Evolutionary conservation across 2,329 filamentous ascomycete species (phyloP), one percentile per base, ranked within the genome.

Genomic region (Pseudogymnoascus sp.): DNA sequence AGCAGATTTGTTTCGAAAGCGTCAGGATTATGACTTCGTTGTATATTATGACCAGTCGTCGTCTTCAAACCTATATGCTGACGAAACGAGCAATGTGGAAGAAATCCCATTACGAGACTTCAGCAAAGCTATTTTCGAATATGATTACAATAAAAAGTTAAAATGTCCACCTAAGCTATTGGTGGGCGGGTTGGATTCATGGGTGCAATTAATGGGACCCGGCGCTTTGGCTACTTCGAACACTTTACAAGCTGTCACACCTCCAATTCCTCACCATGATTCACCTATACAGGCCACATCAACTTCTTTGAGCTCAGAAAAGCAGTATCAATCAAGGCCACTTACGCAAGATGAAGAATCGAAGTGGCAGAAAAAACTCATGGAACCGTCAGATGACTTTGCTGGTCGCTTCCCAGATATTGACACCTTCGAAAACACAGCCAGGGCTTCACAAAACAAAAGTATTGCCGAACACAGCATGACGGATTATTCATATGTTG

Each of bases 41-140:
- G 90, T 99, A 0, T 95, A 96, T 70, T 96, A 97, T 73, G 92
- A 99, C 73, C 83, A 93, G 68, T 66, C 81, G 73, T 80, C 90
- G 31, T 68, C 57, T 16, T 68, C 60, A 66, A 18, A 75, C 71
- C 62, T 67, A 66, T 68, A 65, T 64, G 67, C 63, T 70, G 69
- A 69, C 75, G 75, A 72, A 81, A 75, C 74, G 77, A 70, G 71
- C 76, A 23, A 75, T 73, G 60, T 76, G 73, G 39, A 78, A 76
- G 16, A 79, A 76, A 62, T 60, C 42, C 83, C 86, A n/a, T 75
- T 97, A 18, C 80, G 86, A 67, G 86, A 86, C 14, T 79, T 99
- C 11, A 86, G 89, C 71, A 87, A 91, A 66, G 92, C 93, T 0
- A 78, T 99, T 3, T 86, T 87, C 62, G 87, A 95, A 64, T 96